These are phyloP conservation scores for Metschnikowia borealis DNA, from an alignment of 805 yeast genomes.

Conservation along the genomic window DNA sequence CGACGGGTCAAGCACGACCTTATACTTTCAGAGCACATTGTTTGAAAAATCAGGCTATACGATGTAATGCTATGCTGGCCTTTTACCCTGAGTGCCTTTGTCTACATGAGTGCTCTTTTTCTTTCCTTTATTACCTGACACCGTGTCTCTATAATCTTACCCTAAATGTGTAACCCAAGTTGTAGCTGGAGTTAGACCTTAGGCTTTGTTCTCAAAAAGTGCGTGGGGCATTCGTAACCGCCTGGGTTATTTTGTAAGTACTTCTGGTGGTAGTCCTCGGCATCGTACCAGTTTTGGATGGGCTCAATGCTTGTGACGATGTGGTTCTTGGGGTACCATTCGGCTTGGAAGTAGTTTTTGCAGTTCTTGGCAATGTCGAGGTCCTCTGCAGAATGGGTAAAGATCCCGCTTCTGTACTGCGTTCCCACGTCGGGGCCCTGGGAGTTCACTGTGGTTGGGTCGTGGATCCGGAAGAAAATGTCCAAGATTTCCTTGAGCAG, in stretches of 20 bases:
- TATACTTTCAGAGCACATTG: background rate
- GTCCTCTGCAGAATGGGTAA: conserved; percentile 56
- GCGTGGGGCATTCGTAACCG: conserved; percentile 91
- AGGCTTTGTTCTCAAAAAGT: conserved; percentile 66
- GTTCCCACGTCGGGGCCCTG: conserved; percentile 91
- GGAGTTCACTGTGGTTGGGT: conserved; percentile 77
- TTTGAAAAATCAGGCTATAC: no score
- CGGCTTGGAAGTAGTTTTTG: conserved; percentile 56
- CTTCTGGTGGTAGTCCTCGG: conserved; percentile 91
- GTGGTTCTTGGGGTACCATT: conserved; percentile 68
- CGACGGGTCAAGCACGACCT: background rate
- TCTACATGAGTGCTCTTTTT: background rate
- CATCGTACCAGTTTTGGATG: conserved; percentile 73
- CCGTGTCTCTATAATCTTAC: conserved; percentile 1
- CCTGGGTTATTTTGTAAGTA: conserved; percentile 76
- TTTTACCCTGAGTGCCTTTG: no score
- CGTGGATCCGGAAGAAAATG: conserved; percentile 89
- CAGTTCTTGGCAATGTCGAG: conserved; percentile 39
- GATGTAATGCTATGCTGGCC: background rate
- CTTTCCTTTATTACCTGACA: background rate
- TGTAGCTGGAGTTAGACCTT: conserved; percentile 25
- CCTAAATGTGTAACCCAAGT: background rate
- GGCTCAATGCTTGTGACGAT: conserved; percentile 72
- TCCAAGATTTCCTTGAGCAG: conserved; percentile 61
- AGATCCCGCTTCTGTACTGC: conserved; percentile 85